Evolutionary conservation across 495 filamentous ascomycete species (phyloP), one percentile per base, ranked within the genome.

Genomic region (Penicillium cinerascens): DNA sequence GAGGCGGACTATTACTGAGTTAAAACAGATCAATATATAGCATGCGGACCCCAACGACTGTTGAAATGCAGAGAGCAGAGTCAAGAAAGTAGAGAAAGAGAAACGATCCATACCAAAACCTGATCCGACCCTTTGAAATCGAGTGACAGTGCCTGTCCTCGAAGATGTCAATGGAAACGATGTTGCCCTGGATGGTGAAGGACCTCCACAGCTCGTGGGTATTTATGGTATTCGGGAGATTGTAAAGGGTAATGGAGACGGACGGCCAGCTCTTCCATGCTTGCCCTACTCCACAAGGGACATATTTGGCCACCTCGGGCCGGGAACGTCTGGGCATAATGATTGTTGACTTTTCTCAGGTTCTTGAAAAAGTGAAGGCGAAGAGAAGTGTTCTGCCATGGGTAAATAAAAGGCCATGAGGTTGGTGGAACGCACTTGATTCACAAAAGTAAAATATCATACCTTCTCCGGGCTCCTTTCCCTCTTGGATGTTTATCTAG

Each of bases 101-200:
- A 39, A 39, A 16, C 18, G 1, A 39, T 8, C 52, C 68, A 23
- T 47, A 79, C 77, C 56, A 73, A 43, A 80, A 80, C 0, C 74
- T 66, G n/a, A 80, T 50, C 11, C 66, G 65, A 4, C 65, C 77
- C 29, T 51, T 62, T 1, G 56, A 52, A 10, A 49, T 50, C 38
- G 64, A 40, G 13, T 58, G 48, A 9, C 68, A 73, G 18, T 65
- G 56, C 7, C 39, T 33, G 47, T 76, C 64, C 35, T 73, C 71
- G 26, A 66, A 75, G 1, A 80, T 58, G 22, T 79, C 76, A 42
- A 81, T 77, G 0, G 66, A 63, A 13, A 60, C 53, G 18, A 80
- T 61, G 4, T 56, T 54, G 0, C 78, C 78, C 42, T 81, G 64
- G 2, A 59, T 54, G 2, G 58, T 56, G 46, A 81, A 75, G 2